These are phyloP conservation scores for Pythium insidiosum DNA, from an alignment of 352 stramenopile genomes.

Conservation along the genomic window DNA sequence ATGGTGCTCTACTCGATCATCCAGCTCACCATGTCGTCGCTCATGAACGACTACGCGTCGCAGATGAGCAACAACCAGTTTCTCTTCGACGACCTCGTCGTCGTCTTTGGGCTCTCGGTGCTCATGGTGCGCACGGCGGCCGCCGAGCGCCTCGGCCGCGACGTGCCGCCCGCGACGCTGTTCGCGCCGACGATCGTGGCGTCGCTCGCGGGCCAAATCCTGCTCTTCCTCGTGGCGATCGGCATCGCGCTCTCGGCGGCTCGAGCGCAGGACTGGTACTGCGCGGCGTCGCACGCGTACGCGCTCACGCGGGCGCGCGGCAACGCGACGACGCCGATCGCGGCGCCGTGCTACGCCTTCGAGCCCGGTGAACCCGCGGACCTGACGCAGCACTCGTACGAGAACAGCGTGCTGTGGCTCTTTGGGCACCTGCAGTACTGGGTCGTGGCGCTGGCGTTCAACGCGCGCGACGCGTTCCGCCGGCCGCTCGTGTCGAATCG, in stretches of 20 bases:
- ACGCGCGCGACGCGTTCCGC: conserved; percentile 52
- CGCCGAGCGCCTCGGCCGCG: conserved; percentile 25
- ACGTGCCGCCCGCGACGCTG: conserved; percentile 42
- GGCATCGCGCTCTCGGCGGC: conserved; percentile 50
- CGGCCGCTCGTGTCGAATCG: conserved; percentile 50
- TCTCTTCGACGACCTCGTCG: conserved; percentile 66
- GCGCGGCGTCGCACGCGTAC: conserved; percentile 29
- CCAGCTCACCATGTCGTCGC: conserved; percentile 59
- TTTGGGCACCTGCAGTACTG: conserved; percentile 77
- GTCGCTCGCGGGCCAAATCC: conserved; percentile 48
- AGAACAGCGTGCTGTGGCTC: conserved; percentile 72
- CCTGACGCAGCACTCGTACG: conserved; percentile 62
- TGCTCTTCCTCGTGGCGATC: conserved; percentile 43
- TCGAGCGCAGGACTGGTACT: conserved; percentile 52
- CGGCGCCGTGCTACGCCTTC: conserved; percentile 59
- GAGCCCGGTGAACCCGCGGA: conserved; percentile 33
- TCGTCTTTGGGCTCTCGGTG: conserved; percentile 63
- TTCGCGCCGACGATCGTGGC: conserved; percentile 52
- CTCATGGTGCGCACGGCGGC: conserved; percentile 62
- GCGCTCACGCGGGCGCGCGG: conserved; percentile 26
- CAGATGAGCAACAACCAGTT: conserved; percentile 78
- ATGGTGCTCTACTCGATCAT: conserved; percentile 91
- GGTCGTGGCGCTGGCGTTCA: conserved; percentile 60
- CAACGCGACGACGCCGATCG: conserved; percentile 26
- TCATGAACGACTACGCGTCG: conserved; percentile 53